Conservation (phyloP, 2,329 filamentous ascomycete species). For the Colletotrichum sp. region DNA sequence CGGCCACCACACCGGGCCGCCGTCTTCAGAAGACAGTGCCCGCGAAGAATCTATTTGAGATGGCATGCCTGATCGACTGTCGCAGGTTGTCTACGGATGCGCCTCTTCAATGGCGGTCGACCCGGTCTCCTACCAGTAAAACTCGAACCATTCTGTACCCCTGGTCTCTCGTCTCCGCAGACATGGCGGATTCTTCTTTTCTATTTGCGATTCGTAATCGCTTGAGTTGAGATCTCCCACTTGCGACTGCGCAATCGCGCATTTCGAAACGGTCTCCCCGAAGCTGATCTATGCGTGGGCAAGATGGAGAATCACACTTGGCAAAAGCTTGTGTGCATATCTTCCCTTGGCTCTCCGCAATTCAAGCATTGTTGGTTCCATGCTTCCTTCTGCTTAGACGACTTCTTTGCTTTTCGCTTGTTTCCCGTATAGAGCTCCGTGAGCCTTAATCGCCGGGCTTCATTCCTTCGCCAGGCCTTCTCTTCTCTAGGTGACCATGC, state of each 20-base stretch:
- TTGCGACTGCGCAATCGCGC: neutral
- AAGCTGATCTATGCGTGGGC: conserved; percentile 12
- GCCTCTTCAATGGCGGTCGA: neutral
- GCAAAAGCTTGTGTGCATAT: conserved; percentile 21
- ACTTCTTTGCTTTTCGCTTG: neutral
- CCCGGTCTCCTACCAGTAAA: neutral
- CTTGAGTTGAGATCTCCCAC: neutral
- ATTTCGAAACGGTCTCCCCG: conserved; percentile 11
- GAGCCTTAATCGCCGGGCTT: conserved; percentile 13
- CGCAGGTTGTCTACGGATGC: conserved; percentile 1
- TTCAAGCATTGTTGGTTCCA: neutral
- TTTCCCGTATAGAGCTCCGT: conserved; percentile 3
- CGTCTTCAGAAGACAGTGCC: neutral
- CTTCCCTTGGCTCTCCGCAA: conserved; percentile 2
- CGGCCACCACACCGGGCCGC: neutral
- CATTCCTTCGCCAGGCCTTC: conserved; percentile 22
- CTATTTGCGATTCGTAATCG: neutral
- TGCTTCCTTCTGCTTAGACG: neutral
- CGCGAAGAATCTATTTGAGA: neutral
- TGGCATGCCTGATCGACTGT: conserved; percentile 17
- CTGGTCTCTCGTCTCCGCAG: neutral
- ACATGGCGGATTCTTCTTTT: neutral
- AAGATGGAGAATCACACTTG: conserved; percentile 12
- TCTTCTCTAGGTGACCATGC: conserved; percentile 32
- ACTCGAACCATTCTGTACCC: neutral